Conservation (phyloP, 2,329 filamentous ascomycete genomes). For the Rhynchosporium agropyri region DNA sequence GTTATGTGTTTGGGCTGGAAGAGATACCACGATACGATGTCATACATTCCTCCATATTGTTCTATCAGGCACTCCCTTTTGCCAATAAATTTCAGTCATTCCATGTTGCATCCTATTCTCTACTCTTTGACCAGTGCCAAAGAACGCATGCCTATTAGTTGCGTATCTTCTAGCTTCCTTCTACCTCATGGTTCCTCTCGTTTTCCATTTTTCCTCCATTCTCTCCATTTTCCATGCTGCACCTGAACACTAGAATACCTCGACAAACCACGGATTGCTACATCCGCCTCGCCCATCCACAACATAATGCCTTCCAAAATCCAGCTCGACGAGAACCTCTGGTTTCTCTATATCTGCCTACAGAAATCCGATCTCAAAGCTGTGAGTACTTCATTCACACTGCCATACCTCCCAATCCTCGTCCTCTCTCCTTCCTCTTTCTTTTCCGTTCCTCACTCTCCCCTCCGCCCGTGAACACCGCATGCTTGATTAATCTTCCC, state of each 20-base stretch:
- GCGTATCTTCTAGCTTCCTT: slow-evolving; percentile 1
- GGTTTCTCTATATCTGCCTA: slow-evolving; percentile 49
- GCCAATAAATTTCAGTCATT: background rate
- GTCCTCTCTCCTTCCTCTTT: slow-evolving; percentile 7
- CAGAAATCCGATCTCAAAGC: slow-evolving; percentile 44
- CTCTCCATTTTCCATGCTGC: background rate
- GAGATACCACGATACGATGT: slow-evolving; percentile 13
- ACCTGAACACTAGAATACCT: slow-evolving; percentile 16
- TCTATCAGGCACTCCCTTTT: background rate
- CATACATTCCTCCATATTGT: too few relatives aligned
- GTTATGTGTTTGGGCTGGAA: slow-evolving; percentile 13
- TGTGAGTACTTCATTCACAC: slow-evolving; percentile 37
- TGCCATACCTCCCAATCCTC: too few relatives aligned
- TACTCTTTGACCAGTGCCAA: slow-evolving; percentile 4
- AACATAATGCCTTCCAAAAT: slow-evolving; percentile 45
- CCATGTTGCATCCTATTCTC: background rate
- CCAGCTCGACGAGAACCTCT: slow-evolving; percentile 45
- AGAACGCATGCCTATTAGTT: background rate
- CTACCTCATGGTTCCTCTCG: background rate
- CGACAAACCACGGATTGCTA: background rate
- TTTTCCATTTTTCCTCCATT: slow-evolving; percentile 1
- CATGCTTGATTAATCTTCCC: background rate
- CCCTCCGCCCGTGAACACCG: background rate
- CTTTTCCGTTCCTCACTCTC: background rate
- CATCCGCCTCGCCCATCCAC: background rate